Conservation (phyloP, 2,329 filamentous ascomycete genomes). For the Colletotrichum musae region DNA sequence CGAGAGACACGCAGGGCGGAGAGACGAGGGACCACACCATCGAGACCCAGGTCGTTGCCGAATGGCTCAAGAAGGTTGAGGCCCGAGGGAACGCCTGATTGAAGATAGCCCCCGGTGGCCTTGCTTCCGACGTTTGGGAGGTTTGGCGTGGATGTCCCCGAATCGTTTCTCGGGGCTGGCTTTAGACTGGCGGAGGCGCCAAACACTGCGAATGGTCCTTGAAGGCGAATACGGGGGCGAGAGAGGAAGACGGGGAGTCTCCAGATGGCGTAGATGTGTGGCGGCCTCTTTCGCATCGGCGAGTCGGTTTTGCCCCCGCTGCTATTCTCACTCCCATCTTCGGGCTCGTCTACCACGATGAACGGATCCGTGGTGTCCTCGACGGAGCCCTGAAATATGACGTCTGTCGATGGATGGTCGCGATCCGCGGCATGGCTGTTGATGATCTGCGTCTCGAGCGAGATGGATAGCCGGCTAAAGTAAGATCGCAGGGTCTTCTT, state of each 20-base stretch:
- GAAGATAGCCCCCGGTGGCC: slow-evolving; percentile 74
- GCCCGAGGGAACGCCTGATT: slow-evolving; percentile 77
- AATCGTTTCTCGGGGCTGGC: slow-evolving; percentile 60
- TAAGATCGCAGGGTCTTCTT: slow-evolving; percentile 71
- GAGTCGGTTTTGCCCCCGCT: slow-evolving; percentile 42
- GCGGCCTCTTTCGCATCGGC: slow-evolving; percentile 45
- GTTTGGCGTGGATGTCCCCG: slow-evolving; percentile 36
- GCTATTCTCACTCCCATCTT: slow-evolving; percentile 47
- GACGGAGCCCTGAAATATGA: slow-evolving; percentile 71
- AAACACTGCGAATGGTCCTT: slow-evolving; percentile 77
- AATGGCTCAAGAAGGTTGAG: slow-evolving; percentile 86
- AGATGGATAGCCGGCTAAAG: slow-evolving; percentile 74
- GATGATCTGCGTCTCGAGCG: slow-evolving; percentile 76
- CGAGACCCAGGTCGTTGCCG: slow-evolving; percentile 73
- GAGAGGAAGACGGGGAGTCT: slow-evolving; percentile 71
- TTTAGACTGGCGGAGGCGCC: slow-evolving; percentile 73
- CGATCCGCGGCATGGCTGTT: slow-evolving; percentile 68
- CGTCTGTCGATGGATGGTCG: slow-evolving; percentile 66
- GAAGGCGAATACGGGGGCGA: slow-evolving; percentile 75
- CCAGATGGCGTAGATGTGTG: slow-evolving; percentile 71
- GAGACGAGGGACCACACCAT: slow-evolving; percentile 74
- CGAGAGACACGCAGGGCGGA: slow-evolving; percentile 82
- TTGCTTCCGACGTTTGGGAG: slow-evolving; percentile 37
- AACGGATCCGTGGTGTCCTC: slow-evolving; percentile 65
- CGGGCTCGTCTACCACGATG: slow-evolving; percentile 62